These are phyloP conservation scores for Lumnitzera littorea DNA, from an alignment of 345 rosid species.

Conservation along the genomic window DNA sequence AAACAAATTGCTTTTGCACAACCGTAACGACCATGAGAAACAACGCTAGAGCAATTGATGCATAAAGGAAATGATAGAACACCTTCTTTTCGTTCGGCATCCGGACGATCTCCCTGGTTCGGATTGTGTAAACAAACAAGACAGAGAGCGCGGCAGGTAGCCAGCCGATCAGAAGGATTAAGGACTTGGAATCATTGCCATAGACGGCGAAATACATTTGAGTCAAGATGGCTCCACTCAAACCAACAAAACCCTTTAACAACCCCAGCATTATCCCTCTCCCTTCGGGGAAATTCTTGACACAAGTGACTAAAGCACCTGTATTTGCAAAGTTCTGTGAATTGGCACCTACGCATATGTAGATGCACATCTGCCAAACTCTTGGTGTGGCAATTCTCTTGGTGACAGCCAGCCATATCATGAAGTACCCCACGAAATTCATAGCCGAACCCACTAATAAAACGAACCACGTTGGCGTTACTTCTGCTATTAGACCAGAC, in stretches of 20 bases:
- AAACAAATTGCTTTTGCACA: slow-evolving; percentile 38
- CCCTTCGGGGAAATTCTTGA: slow-evolving; percentile 79
- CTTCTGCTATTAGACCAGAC: slow-evolving; percentile 78
- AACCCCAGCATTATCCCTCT: slow-evolving; percentile 78
- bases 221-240: slow-evolving; percentile 82
- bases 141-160: slow-evolving; percentile 74
- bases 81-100: slow-evolving; percentile 51
- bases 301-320: slow-evolving; percentile 82
- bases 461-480: slow-evolving; percentile 90
- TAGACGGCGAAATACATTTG: slow-evolving; percentile 77
- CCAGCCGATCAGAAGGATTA: slow-evolving; percentile 76
- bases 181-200: slow-evolving; percentile 63
- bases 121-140: slow-evolving; percentile 56
- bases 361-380: slow-evolving; percentile 84
- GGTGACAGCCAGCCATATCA: slow-evolving; percentile 77
- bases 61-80: slow-evolving; percentile 51
- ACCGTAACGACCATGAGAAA: slow-evolving; percentile 63
- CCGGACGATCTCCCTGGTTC: slow-evolving; percentile 39
- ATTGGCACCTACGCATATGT: slow-evolving; percentile 74
- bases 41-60: slow-evolving; percentile 56
- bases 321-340: slow-evolving; percentile 85
- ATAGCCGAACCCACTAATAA: slow-evolving; percentile 66
- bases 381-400: slow-evolving; percentile 50
- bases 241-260: slow-evolving; percentile 71
- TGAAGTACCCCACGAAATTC: slow-evolving; percentile 77